Conservation (phyloP, 192 early-diverging fungal species). For the Jimgerdemannia lactiflua region DNA sequence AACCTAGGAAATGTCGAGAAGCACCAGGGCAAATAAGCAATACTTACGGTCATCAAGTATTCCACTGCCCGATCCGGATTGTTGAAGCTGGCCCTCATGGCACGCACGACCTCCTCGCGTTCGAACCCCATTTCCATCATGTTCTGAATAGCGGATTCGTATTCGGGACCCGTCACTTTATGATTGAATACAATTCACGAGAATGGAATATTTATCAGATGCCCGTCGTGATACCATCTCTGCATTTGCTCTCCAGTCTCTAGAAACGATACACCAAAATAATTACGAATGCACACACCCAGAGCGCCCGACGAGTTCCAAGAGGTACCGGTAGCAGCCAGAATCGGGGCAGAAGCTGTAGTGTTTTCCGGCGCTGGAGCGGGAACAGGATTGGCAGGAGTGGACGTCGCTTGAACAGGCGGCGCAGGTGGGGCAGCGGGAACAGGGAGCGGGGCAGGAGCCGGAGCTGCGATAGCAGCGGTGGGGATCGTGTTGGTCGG, state of each 20-base stretch:
- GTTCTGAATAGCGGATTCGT: conserved; percentile 78
- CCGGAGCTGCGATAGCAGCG: conserved; percentile 32
- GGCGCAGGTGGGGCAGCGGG: conserved; percentile 33
- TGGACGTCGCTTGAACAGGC: conserved; percentile 34
- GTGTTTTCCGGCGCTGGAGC: conserved; percentile 35
- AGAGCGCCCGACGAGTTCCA: conserved; percentile 38
- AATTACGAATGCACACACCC: not conserved
- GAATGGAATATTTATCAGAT: too few relatives aligned
- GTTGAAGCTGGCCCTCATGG: conserved; percentile 96
- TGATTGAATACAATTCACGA: not conserved
- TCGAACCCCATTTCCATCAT: conserved; percentile 97
- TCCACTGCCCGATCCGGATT: conserved; percentile 97
- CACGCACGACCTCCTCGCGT: conserved; percentile 77
- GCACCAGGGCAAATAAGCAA: not conserved
- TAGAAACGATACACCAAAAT: too few relatives aligned
- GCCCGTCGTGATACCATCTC: too few relatives aligned
- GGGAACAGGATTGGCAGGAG: conserved; percentile 40
- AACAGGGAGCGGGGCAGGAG: conserved; percentile 36
- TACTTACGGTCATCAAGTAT: conserved; percentile 81
- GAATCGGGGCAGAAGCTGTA: conserved; percentile 32
- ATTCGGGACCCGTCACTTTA: conserved; percentile 73
- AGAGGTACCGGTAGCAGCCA: conserved; percentile 28
- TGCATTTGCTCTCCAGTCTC: too few relatives aligned
- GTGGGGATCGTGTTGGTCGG: conserved; percentile 16
- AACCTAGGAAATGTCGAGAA: conserved; percentile 7